Percentiles rank a stretch among this genome's conserved stretches.
phyloP scores from a whole-genome alignment of 768 basidiomycete species.

The Suillus paluster region DNA sequence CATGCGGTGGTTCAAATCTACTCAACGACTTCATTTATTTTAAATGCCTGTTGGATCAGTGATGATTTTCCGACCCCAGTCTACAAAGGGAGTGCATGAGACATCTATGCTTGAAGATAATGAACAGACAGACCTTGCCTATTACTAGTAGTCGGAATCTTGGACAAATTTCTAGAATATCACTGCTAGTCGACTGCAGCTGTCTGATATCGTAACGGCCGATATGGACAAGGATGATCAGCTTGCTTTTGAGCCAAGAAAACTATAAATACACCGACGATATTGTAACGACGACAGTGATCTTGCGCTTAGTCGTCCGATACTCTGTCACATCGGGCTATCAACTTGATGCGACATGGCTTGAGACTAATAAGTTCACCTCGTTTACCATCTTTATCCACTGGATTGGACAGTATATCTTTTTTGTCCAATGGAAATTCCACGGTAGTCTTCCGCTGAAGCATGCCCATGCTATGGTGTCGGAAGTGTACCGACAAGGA shows the following conservation, averaged over 20 bases:
- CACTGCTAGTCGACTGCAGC: constrained; percentile 3
- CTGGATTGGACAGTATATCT: constrained; percentile 2
- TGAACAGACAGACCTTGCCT: constrained; percentile 8
- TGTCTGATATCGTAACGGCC: constrained; percentile 1
- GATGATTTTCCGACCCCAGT: constrained; percentile 12
- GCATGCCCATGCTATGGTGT: constrained; percentile 3
- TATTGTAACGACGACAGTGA: constrained; percentile 3
- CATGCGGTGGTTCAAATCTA: neutral
- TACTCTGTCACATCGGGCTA: too few species aligned
- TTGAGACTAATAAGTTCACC: constrained; percentile 2
- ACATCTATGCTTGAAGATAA: neutral
- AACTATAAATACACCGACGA: neutral
- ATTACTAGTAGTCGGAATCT: constrained; percentile 14
- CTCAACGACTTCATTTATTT: constrained; percentile 7
- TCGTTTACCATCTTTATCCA: neutral
- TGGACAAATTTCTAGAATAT: constrained; percentile 7
- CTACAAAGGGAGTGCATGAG: constrained; percentile 4
- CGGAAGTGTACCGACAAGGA: constrained; percentile 4
- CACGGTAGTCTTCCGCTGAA: constrained; percentile 2
- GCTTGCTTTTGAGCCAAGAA: neutral
- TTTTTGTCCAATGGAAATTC: constrained; percentile 4
- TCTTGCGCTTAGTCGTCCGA: neutral
- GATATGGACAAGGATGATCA: neutral
- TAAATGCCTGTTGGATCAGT: constrained; percentile 9
- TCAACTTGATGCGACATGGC: neutral